Percentiles rank a stretch among this genome's conserved stretches.
Conservation (phyloP, 805 yeast genomes). For the Nakazawaea ambrosiae region DNA sequence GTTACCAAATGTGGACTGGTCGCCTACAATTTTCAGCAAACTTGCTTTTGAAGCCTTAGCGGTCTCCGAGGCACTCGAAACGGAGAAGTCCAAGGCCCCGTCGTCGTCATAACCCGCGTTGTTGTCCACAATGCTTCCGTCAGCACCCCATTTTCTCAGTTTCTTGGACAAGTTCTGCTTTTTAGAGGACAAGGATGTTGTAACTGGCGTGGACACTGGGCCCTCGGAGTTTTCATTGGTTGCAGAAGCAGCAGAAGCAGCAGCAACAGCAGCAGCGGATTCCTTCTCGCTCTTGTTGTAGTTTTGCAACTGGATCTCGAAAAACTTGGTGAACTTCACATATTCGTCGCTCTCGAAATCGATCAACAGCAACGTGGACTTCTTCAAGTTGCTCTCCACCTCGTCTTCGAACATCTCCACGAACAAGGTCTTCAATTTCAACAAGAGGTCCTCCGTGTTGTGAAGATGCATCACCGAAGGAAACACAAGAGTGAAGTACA, state of each 20-base stretch:
- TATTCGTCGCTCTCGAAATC: constrained; percentile 23
- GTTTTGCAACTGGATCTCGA: constrained; percentile 27
- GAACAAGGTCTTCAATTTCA: constrained; percentile 21
- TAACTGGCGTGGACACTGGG: neutral
- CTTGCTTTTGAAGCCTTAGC: constrained; percentile 13
- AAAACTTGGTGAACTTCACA: constrained; percentile 30
- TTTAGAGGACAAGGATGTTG: constrained; percentile 3
- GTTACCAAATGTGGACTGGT: constrained; percentile 32
- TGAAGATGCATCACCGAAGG: constrained; percentile 28
- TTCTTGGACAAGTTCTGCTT: constrained; percentile 25
- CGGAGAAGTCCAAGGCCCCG: constrained; percentile 51
- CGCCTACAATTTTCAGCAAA: constrained; percentile 29
- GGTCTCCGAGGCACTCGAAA: constrained; percentile 16
- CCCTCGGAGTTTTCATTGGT: no score
- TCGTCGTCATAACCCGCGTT: constrained; percentile 28
- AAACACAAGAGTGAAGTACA: constrained; percentile 37
- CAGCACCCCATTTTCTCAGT: constrained; percentile 60
- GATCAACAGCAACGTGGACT: constrained; percentile 21
- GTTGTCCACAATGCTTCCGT: constrained; percentile 46
- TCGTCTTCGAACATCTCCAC: constrained; percentile 24
- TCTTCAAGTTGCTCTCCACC: constrained; percentile 18
- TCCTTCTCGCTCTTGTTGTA: constrained; percentile 15
- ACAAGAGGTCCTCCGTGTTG: constrained; percentile 28
- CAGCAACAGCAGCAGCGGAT: neutral
- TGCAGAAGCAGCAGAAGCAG: neutral